Base-by-base conservation (phyloP, 106 monocot genomes). In the Gastrodia elata region DNA sequence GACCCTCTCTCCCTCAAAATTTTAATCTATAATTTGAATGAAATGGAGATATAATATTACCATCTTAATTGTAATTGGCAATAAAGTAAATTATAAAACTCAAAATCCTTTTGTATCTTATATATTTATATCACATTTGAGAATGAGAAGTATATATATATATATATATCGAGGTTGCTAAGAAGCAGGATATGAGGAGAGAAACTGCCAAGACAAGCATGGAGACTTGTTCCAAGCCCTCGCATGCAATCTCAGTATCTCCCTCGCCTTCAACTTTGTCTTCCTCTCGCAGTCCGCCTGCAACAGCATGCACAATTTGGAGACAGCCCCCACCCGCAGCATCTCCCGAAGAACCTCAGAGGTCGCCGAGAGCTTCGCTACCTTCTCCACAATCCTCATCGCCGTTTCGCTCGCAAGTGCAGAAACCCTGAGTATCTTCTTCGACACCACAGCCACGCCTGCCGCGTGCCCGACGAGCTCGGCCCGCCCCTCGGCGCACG, bases 401-500 rank as follows among this genome's bases (percentile, higher is more conserved):
- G 80, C 86, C 65, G 72, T 64, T 40, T 89, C 88, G 38, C 64
- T 88, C 36, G 82, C 91, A 55, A 64, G 37, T 14, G 64, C 15
- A 52, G 91, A 88, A 30, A 90, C 84, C 80, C 82, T 78, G 2
- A 86, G 39, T 9, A 85, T 59, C 84, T 77, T 94, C 84, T 79
- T 87, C 43, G 81, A 34, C 48, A 94, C 84, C 59, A 86, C 74
- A 2, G 94, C 86, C 1, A 94, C 39, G 9, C 91, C 94, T 3
- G 82, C 88, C 37, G 84, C 76, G 26, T 94, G 91, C 18, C 76
- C 58, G 1, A 78, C 48, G 3, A 94, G 76, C 84, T 81, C 82
- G 26, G 79, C 77, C 72, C 94, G 76, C 38, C 91, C 94, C 40
- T 94, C 91, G 0, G 94, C 82, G 70, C 91, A 94, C 8, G 76